phyloP scores from a whole-genome alignment of 352 stramenopile species.

The Pythium chondricola region DNA sequence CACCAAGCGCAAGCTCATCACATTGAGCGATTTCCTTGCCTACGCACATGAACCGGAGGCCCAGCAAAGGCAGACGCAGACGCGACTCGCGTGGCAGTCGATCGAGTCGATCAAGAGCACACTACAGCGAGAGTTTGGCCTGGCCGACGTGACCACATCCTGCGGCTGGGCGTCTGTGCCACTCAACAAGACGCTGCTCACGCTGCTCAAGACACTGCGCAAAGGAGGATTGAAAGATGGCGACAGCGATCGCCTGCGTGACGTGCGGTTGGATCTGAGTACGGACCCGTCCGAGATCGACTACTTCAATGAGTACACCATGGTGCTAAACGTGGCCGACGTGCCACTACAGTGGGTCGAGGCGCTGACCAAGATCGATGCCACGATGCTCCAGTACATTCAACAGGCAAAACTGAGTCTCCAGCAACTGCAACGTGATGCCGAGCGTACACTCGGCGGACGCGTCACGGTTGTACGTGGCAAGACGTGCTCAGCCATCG shows the following conservation, averaged over 20 bases:
- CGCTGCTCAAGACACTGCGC: constrained; percentile 49
- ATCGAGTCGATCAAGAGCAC: constrained; percentile 46
- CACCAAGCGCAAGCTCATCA: constrained; percentile 25
- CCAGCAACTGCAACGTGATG: constrained; percentile 23
- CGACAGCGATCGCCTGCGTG: constrained; percentile 17
- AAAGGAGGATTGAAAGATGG: constrained; percentile 35
- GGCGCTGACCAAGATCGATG: constrained; percentile 45
- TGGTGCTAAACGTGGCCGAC: constrained; percentile 49
- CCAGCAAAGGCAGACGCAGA: constrained; percentile 28
- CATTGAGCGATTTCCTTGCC: constrained; percentile 29
- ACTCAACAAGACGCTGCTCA: constrained; percentile 54
- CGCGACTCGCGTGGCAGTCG: constrained; percentile 37
- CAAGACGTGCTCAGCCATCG: constrained; percentile 40
- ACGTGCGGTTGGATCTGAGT: constrained; percentile 22
- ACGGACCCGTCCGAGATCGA: constrained; percentile 48
- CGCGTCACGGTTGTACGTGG: constrained; percentile 29
- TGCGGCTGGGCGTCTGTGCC: constrained; percentile 57
- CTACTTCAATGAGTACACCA: constrained; percentile 46
- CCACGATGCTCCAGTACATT: constrained; percentile 43
- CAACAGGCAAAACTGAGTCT: constrained; percentile 28
- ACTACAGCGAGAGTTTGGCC: constrained; percentile 42
- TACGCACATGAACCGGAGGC: constrained; percentile 38
- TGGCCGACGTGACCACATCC: constrained; percentile 37
- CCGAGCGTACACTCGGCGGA: constrained; percentile 28
- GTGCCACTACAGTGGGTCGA: constrained; percentile 64